Evolutionary conservation across 768 basidiomycete genomes (phyloP).

Genomic region (Boletus rubroflammeus): DNA sequence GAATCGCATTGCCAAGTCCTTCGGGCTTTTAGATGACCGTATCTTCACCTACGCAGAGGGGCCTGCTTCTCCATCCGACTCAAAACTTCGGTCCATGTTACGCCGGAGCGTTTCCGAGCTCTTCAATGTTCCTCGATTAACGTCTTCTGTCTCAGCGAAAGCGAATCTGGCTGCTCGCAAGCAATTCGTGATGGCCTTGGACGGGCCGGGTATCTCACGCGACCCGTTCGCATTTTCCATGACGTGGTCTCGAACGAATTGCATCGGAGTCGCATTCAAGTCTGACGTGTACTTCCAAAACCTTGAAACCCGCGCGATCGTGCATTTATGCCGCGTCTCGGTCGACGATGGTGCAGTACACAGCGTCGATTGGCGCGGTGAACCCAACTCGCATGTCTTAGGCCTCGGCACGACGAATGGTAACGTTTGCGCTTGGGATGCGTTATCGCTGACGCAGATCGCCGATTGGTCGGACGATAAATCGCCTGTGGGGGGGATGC

Average conservation of each 20-base stretch:
- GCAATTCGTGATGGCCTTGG: constrained; percentile 58
- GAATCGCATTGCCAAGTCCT: constrained; percentile 59
- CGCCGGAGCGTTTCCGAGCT: constrained; percentile 53
- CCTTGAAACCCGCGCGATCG: constrained; percentile 50
- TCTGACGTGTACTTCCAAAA: constrained; percentile 61
- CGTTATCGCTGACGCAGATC: constrained; percentile 29
- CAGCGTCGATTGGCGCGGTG: constrained; percentile 51
- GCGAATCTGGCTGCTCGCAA: constrained; percentile 52
- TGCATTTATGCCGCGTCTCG: constrained; percentile 45
- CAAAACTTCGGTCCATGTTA: constrained; percentile 44
- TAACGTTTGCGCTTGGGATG: constrained; percentile 53
- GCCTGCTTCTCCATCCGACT: constrained; percentile 31
- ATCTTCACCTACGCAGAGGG: constrained; percentile 51
- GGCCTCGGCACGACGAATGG: constrained; percentile 53
- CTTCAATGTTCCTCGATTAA: constrained; percentile 33
- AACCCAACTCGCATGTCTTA: constrained; percentile 39
- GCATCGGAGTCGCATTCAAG: constrained; percentile 61
- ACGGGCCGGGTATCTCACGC: constrained; percentile 57
- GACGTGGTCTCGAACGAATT: constrained; percentile 56
- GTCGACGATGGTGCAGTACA: constrained; percentile 36
- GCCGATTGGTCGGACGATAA: constrained; percentile 34
- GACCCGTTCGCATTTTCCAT: constrained; percentile 57
- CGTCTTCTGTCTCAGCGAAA: constrained; percentile 47
- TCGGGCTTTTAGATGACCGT: constrained; percentile 56
- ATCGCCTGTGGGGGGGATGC: constrained; percentile 39